These are phyloP conservation scores for Entomortierella chlamydospora DNA, from an alignment of 192 early-diverging fungal genomes.

Conservation along the genomic window DNA sequence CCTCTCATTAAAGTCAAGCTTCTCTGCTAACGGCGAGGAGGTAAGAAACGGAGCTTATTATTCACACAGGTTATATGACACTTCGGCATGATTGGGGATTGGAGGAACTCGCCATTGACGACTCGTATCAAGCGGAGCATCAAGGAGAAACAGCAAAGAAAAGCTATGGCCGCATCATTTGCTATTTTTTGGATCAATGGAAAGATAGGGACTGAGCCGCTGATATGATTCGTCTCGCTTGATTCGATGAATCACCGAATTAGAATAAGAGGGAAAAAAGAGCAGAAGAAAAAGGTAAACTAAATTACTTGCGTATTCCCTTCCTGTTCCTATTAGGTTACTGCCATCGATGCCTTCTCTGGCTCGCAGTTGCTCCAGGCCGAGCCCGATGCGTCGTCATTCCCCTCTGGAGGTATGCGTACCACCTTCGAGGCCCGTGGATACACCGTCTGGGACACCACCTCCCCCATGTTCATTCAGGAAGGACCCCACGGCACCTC, in stretches of 20 bases:
- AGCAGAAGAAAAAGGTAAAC: background rate
- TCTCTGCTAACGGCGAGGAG: conserved; percentile 88
- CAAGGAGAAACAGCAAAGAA: background rate
- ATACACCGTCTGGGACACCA: conserved; percentile 99
- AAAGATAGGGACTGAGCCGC: background rate
- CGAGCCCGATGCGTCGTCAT: conserved; percentile 99
- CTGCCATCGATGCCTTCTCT: conserved; percentile 95
- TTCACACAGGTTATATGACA: background rate
- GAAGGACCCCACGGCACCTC: conserved; percentile 91
- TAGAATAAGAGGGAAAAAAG: background rate
- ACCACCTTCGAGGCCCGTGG: conserved; percentile 99
- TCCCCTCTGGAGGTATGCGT: conserved; percentile 98
- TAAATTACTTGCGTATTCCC: background rate
- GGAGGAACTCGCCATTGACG: background rate
- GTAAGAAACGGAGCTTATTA: conserved; percentile 53
- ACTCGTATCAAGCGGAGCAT: background rate
- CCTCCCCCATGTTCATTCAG: conserved; percentile 95
- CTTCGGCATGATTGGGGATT: background rate
- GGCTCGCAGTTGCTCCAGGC: conserved; percentile 97
- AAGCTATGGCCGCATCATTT: background rate
- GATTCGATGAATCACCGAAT: background rate
- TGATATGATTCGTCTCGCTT: conserved; percentile 4
- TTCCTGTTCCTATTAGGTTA: conserved; percentile 60
- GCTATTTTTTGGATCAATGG: background rate
- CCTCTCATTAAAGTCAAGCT: conserved; percentile 89